Evolutionary conservation across 345 rosid genomes (phyloP).

Genomic region (Lepidium sativum): DNA sequence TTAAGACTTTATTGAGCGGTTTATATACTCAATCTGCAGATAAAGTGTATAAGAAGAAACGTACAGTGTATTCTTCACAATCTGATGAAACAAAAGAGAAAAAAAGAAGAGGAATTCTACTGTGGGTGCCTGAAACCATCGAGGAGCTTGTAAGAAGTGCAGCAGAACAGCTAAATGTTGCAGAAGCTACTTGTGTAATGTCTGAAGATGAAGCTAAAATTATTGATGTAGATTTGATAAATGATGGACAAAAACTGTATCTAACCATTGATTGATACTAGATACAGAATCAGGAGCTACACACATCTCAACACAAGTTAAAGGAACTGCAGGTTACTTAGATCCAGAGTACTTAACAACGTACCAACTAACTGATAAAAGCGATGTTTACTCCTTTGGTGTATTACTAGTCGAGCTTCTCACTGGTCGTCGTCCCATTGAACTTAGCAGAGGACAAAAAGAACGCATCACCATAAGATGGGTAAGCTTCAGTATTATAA

Average conservation of each 20-base stretch:
- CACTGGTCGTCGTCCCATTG: slow-evolving; percentile 84
- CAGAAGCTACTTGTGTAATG: slow-evolving; percentile 29
- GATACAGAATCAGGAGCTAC: slow-evolving; percentile 74
- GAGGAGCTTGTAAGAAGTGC: slow-evolving; percentile 49
- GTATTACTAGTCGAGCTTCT: slow-evolving; percentile 71
- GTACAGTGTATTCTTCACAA: slow-evolving; percentile 53
- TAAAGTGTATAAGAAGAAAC: slow-evolving; percentile 33
- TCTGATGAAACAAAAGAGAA: slow-evolving; percentile 41
- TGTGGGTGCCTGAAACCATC: slow-evolving; percentile 64
- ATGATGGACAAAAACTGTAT: slow-evolving; percentile 53
- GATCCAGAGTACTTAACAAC: slow-evolving; percentile 89
- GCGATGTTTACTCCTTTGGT: slow-evolving; percentile 93
- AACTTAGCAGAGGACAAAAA: slow-evolving; percentile 54
- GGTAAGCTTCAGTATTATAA: slow-evolving; percentile 28
- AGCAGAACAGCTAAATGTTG: slow-evolving; percentile 27
- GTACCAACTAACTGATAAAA: slow-evolving; percentile 85
- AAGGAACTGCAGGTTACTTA: slow-evolving; percentile 94
- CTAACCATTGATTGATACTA: slow-evolving; percentile 20
- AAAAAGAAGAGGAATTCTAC: slow-evolving; percentile 45
- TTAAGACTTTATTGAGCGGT: background rate
- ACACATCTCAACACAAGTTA: slow-evolving; percentile 93
- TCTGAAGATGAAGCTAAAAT: slow-evolving; percentile 56
- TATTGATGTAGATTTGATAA: slow-evolving; percentile 49
- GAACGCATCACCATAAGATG: slow-evolving; percentile 80
- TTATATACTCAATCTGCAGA: background rate